Base-by-base conservation (phyloP, 2,329 filamentous ascomycete genomes). In the Albifimbria verrucaria region DNA sequence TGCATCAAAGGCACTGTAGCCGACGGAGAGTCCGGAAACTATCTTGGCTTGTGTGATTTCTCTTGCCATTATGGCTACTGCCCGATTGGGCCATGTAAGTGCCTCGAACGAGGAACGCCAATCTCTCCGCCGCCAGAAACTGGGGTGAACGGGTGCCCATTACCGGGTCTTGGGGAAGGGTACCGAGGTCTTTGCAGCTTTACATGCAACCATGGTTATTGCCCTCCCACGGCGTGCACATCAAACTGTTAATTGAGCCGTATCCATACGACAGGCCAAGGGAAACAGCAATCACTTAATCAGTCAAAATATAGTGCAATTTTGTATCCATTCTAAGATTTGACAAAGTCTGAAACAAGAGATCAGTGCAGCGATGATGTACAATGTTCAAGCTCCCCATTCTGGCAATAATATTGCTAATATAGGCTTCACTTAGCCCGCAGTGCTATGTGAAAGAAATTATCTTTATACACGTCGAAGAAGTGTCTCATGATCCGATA, bases 131-230 rank as follows among this genome's bases (percentile, higher is more conserved):
- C 63, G 18, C 64, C 63, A 7, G 58, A 59, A 0, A 46, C 53
- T 17, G 66, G 66, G 0, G 56, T 59, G 0, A 39, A 64, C 2
- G 71, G 72, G 0, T 69, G 68, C 32, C 72, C 73, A 4, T 48
- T 67, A 2, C 50, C 61, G 0, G 68, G 68, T 2, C 57, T 68
- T 23, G 60, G 64, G 36, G 65, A 69, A 3, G 62, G 65, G 1
- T 79, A 78, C 55, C 55, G 68, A 39, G 75, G 74, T 0, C 67
- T 79, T 17, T 79, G 77, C 56, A 75, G 69, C 52, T 79, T 69
- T 55, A 66, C 72, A 12, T 78, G 75, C 45, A 72, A 69, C 54
- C 72, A 76, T 58, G 75, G 74, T 0, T 78, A 78, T 54, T 77
- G 74, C 49, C 75, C 75, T 0, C n/a, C 51, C 17, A 54, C 42